phyloP scores from a whole-genome alignment of 2,329 filamentous ascomycete species.

The Pseudovirgaria hyperparasitica region DNA sequence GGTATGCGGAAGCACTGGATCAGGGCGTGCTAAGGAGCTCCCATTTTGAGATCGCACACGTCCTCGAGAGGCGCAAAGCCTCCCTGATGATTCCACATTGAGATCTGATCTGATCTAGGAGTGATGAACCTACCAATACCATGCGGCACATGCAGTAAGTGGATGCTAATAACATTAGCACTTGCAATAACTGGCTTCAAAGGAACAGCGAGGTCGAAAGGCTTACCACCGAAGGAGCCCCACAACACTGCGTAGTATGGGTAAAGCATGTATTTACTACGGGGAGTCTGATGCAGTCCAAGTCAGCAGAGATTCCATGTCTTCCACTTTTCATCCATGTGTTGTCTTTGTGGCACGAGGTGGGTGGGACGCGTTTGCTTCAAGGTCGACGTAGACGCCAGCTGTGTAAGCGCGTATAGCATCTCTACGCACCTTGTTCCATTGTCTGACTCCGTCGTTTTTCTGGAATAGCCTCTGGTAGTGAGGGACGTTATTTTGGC shows the following conservation, averaged over 20 bases:
- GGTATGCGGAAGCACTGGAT: no score
- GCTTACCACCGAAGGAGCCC: conserved; percentile 50
- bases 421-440: conserved; percentile 56
- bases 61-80: background rate
- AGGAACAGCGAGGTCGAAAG: conserved; percentile 2
- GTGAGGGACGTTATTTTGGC: conserved; percentile 63
- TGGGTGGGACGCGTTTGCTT: background rate
- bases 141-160: conserved; percentile 66
- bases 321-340: background rate
- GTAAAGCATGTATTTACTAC: conserved; percentile 51
- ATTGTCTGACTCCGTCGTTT: conserved; percentile 59
- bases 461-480: conserved; percentile 65
- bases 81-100: no score
- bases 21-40: no score
- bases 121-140: conserved; percentile 34
- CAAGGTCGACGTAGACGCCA: background rate
- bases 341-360: background rate
- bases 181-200: conserved; percentile 1
- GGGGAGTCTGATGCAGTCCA: conserved; percentile 41
- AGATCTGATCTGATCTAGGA: no score
- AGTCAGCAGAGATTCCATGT: conserved; percentile 8
- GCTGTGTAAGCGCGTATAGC: conserved; percentile 1
- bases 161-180: conserved; percentile 20
- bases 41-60: no score
- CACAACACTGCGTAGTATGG: conserved; percentile 56